Evolutionary conservation across 768 basidiomycete species (phyloP), one percentile per base, ranked within the genome.

Genomic region (Russula compacta): DNA sequence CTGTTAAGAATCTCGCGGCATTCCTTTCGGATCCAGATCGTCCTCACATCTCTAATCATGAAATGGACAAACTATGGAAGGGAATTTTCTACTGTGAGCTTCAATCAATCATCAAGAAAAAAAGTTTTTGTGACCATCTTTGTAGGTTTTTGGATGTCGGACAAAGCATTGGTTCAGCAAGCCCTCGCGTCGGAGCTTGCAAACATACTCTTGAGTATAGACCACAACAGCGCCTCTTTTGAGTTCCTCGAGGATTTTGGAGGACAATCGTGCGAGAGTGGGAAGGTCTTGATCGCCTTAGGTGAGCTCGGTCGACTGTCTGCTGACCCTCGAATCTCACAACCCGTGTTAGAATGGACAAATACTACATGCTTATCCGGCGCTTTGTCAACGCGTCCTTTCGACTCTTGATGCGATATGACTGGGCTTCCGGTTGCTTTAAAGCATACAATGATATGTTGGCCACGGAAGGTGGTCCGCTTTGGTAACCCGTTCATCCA

Each of bases 121-220:
- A 1, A 17, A 36, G 32, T 44, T 51, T 56, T 35, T n/a, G 7
- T 50, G 40, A 65, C 60, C 67, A 7, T 14, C 40, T 60, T 33
- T 43, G 17, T 32, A 97, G 95, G 95, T 71, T 98, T 94, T 74
- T 99, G 95, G 95, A 98, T 98, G 94, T 98, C 95, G 10, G 95
- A 99, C 75, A 99, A 98, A 71, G 95, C 95, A 4, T 80, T 95
- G 9, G 89, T 98, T 8, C 95, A 98, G 71, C 95, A 98, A 71
- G 86, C 85, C 14, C 80, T 99, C 15, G 92, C 95, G 0, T 77
- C 80, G 15, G 90, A 94, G 67, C 74, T 99, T 42, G 89, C 95
- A 17, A 85, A 92, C 65, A 77, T 98, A 42, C 69, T 94, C 6
- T 74, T 98, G 51, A 80, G 77, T 10, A 90, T 95, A 47, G 75